Base-by-base conservation (phyloP, 345 rosid genomes). In the Eucalyptus sideroxylon region DNA sequence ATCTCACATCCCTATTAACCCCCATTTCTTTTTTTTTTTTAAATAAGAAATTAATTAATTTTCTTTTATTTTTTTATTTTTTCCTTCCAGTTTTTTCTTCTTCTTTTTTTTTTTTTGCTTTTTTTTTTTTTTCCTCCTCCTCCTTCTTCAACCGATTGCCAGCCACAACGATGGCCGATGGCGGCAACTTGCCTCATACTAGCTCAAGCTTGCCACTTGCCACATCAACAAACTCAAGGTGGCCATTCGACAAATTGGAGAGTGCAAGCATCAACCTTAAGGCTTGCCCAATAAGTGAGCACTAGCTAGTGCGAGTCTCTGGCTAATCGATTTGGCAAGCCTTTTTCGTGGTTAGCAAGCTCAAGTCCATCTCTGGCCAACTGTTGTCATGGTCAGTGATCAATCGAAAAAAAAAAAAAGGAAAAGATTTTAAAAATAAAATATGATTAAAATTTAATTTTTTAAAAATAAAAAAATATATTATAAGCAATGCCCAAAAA, bases 91-190 rank as follows among this genome's bases (percentile, higher is more conserved):
- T 53, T 53, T 53, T 7, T 7, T 7, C 3, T 0, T 17, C n/a
- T n/a, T 7, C 3, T 7, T 17, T 53, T 7, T 7, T 7, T 53
- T 17, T 3, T 53, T 53, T 53, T 17, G 0, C 0, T 51, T 51
- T 50, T 16, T 1, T 17, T 7, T 53, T 3, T 7, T 53, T 19
- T 3, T 53, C 4, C 8, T 53, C 56, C 23, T 51, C 23, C 56
- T 51, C 0, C 8, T 50, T 50, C 9, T 51, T 51, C 2, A 2
- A 1, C 1, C 17, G 1, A 6, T 50, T 6, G 3, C 3, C 4
- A 0, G 3, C 55, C 55, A 51, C 1, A 0, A 1, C 1, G 1
- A 53, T 53, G 10, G 23, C 1, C 0, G 0, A 0, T 53, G 9
- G 1, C 1, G 0, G 0, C 56, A 2, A 53, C 24, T 53, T 53